Conservation (phyloP, 192 early-diverging fungal species). For the Coemansia nantahalensis region DNA sequence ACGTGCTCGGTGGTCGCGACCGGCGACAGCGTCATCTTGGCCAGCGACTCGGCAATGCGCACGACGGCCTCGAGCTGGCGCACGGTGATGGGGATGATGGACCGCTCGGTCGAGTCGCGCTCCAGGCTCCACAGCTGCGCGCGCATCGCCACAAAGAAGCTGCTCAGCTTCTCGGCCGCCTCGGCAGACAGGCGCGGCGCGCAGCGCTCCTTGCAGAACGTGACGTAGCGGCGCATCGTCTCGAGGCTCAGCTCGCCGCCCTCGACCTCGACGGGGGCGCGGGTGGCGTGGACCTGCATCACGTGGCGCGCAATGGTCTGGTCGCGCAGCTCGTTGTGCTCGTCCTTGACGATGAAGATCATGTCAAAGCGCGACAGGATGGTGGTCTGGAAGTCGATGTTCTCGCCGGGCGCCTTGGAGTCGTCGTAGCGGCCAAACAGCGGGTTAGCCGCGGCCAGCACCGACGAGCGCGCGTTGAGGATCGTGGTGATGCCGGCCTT, state of each 20-base stretch:
- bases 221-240: conserved; percentile 95
- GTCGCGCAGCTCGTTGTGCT: conserved; percentile 92
- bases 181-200: conserved; percentile 86
- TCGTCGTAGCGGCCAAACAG: conserved; percentile 99
- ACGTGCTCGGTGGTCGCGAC: conserved; percentile 86
- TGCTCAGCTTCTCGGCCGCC: conserved; percentile 90
- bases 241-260: conserved; percentile 87
- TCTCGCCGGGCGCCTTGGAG: conserved; percentile 96
- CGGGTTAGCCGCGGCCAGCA: conserved; percentile 97
- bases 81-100: conserved; percentile 96
- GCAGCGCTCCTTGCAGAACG: conserved; percentile 92
- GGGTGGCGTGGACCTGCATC: conserved; percentile 88
- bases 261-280: conserved; percentile 59
- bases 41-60: conserved; percentile 95
- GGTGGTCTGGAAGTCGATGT: conserved; percentile 99
- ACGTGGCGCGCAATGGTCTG: conserved; percentile 93
- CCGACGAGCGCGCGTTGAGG: conserved; percentile 93
- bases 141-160: conserved; percentile 91
- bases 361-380: conserved; percentile 99
- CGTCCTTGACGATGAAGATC: conserved; percentile 99
- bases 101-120: conserved; percentile 64
- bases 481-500: conserved; percentile 99
- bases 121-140: conserved; percentile 78
- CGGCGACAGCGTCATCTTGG: conserved; percentile 88
- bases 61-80: conserved; percentile 97